Evolutionary conservation across 306 rosid genomes (phyloP), one percentile per base, ranked within the genome.

Genomic region (Fagus crenata): DNA sequence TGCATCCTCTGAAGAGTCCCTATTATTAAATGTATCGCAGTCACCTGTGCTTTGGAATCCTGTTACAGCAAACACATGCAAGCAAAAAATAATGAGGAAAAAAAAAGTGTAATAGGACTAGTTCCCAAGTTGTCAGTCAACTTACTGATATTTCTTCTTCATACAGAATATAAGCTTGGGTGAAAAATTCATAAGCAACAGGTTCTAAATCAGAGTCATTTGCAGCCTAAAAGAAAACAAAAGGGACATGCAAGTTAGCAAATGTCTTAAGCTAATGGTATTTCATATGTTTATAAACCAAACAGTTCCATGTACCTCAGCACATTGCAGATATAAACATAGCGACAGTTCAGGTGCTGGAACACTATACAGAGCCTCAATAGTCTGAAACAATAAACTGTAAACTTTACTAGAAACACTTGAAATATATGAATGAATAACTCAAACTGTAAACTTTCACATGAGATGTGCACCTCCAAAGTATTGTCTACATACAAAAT

Each of bases 1-100:
- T 91, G 99, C 97, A 92, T 96, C 89, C 96, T 92, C 86, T 96
- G 99, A 85, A 96, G 99, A 70, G 98, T 96, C 79, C 99, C 99
- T 64, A 96, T 85, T 80, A 96, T 96, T 80, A 96, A 83, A 89
- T 96, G 98, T 78, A 96, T 80, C 11, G 97, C 97, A 59, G 99
- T 96, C 82, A 96, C 79, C 81, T 96, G 99, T 76, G 99, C 91
- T 85, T 92, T 91, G 53, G 99, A 96, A 84, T 96, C 98, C 99
- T 96, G 70, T 81, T 71, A 77, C 33, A 78, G 68, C 58, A 79
- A 83, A 82, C 7, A 72, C 79, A 77, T n/a, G 61, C 37, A 65
- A 35, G 17, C 60, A 54, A 78, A 69, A 71, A 3, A 53, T 28
- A 31, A 18, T 1, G 15, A 39, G 76, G 0, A 43, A 32, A 17